Evolutionary conservation across 2,329 filamentous ascomycete species (phyloP).

Genomic region (Plenodomus tracheiphilus): DNA sequence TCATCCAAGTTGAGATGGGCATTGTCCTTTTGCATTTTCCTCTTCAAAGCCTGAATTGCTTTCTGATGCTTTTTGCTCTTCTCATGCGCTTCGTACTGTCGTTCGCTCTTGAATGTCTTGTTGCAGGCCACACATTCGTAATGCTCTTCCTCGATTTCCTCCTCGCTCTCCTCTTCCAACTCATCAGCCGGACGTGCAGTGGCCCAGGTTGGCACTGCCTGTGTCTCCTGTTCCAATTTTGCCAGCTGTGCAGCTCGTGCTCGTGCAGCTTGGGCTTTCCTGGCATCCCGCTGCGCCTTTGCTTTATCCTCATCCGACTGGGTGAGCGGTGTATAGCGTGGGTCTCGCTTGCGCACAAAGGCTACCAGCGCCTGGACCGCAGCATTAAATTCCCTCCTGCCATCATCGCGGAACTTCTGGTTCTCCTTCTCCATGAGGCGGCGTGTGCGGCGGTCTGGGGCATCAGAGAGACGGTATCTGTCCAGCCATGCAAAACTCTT

Average conservation of each 20-base stretch:
- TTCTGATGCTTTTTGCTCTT: slow-evolving; percentile 96
- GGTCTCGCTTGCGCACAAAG: slow-evolving; percentile 90
- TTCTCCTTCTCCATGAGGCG: slow-evolving; percentile 96
- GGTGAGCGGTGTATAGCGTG: slow-evolving; percentile 75
- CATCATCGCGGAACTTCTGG: slow-evolving; percentile 78
- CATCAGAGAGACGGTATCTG: slow-evolving; percentile 78
- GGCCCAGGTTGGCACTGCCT: slow-evolving; percentile 75
- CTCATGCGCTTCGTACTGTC: slow-evolving; percentile 88
- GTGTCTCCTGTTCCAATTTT: slow-evolving; percentile 67
- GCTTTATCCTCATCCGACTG: slow-evolving; percentile 82
- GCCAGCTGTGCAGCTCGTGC: slow-evolving; percentile 80
- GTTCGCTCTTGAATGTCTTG: slow-evolving; percentile 82
- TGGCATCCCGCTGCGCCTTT: slow-evolving; percentile 73
- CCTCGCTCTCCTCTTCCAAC: slow-evolving; percentile 59
- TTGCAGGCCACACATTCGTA: slow-evolving; percentile 67
- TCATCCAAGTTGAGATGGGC: slow-evolving; percentile 57
- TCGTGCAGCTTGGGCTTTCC: slow-evolving; percentile 80
- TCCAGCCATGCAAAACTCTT: slow-evolving; percentile 93
- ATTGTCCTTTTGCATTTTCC: slow-evolving; percentile 83
- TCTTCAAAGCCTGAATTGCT: slow-evolving; percentile 75
- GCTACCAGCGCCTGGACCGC: slow-evolving; percentile 82
- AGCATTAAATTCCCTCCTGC: slow-evolving; percentile 86
- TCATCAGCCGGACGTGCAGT: slow-evolving; percentile 61
- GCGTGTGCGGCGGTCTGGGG: slow-evolving; percentile 80
- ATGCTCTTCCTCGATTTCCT: slow-evolving; percentile 53